A percentile compares a stretch with the other conserved stretches of the same genome.
These are phyloP conservation scores for Orbilia ellipsospora DNA, from an alignment of 2,329 filamentous ascomycete species.

Conservation along the genomic window DNA sequence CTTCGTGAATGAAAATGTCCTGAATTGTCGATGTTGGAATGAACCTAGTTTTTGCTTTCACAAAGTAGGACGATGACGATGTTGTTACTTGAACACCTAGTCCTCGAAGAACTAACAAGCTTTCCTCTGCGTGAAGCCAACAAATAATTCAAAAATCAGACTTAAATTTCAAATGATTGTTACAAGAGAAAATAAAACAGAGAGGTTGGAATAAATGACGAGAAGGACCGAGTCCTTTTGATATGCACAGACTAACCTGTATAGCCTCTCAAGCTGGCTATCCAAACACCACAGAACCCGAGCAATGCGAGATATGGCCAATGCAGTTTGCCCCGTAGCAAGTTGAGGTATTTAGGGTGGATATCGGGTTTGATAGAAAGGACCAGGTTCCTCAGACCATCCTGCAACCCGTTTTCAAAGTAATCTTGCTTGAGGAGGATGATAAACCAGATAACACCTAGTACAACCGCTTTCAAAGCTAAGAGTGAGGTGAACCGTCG, in stretches of 20 bases:
- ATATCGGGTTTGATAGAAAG: constrained; percentile 34
- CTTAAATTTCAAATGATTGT: constrained; percentile 18
- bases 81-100: constrained; percentile 90
- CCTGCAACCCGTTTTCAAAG: constrained; percentile 36
- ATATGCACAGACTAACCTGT: constrained; percentile 43
- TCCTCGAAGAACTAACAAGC: constrained; percentile 85
- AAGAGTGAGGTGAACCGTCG: constrained; percentile 64
- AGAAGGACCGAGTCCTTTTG: neutral
- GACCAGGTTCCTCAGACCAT: constrained; percentile 32
- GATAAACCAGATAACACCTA: constrained; percentile 59
- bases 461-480: constrained; percentile 64
- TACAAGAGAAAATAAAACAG: constrained; percentile 7
- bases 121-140: constrained; percentile 74
- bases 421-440: constrained; percentile 50
- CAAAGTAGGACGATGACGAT: constrained; percentile 74
- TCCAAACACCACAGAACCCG: constrained; percentile 47
- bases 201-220: constrained; percentile 1
- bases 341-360: constrained; percentile 42
- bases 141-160: constrained; percentile 6
- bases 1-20: constrained; percentile 94
- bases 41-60: constrained; percentile 67
- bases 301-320: constrained; percentile 50
- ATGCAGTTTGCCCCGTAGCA: constrained; percentile 44
- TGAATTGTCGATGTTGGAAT: constrained; percentile 93
- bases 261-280: constrained; percentile 48